A percentile compares a stretch with the other conserved stretches of the same genome.
Conservation (phyloP, 108 stramenopile genomes). For the Pseudonitzschia pungens region DNA sequence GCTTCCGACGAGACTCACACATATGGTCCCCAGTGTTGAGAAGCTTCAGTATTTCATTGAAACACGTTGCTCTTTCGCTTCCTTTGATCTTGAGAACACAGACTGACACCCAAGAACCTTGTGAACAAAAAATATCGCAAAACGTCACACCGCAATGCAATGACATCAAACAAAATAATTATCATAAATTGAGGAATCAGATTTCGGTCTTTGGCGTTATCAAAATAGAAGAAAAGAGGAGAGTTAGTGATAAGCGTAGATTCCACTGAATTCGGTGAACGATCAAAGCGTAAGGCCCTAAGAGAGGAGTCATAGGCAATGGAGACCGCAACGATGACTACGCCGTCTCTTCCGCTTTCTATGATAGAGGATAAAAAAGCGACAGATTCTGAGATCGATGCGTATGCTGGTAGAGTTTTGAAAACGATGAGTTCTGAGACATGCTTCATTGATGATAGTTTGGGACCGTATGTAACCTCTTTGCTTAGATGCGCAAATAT, state of each 20-base stretch:
- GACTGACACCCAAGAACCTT: slow-evolving; percentile 35
- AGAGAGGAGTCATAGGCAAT: background rate
- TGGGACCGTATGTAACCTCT: slow-evolving; percentile 70
- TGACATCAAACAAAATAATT: slow-evolving; percentile 22
- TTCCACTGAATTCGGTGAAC: too few species aligned
- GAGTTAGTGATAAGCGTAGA: too few species aligned
- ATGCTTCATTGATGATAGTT: slow-evolving; percentile 42
- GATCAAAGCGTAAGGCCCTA: background rate
- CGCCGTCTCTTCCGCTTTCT: slow-evolving; percentile 12
- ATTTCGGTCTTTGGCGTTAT: slow-evolving; percentile 33
- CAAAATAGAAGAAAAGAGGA: too few species aligned
- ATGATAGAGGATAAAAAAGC: slow-evolving; percentile 20
- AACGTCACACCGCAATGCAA: slow-evolving; percentile 7
- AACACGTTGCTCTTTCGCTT: too few species aligned
- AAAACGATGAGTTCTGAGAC: slow-evolving; percentile 43
- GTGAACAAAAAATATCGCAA: slow-evolving; percentile 14
- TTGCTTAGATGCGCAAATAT: slow-evolving; percentile 45
- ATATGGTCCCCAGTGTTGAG: too few species aligned
- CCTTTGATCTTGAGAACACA: background rate
- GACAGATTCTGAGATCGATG: slow-evolving; percentile 55
- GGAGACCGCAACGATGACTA: slow-evolving; percentile 16
- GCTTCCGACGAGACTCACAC: too few species aligned
- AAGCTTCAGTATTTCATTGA: too few species aligned
- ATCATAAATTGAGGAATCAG: slow-evolving; percentile 56
- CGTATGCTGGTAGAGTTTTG: slow-evolving; percentile 53